Evolutionary conservation across 345 rosid species (phyloP), one percentile per base, ranked within the genome.

Genomic region (Physaria fendleri): DNA sequence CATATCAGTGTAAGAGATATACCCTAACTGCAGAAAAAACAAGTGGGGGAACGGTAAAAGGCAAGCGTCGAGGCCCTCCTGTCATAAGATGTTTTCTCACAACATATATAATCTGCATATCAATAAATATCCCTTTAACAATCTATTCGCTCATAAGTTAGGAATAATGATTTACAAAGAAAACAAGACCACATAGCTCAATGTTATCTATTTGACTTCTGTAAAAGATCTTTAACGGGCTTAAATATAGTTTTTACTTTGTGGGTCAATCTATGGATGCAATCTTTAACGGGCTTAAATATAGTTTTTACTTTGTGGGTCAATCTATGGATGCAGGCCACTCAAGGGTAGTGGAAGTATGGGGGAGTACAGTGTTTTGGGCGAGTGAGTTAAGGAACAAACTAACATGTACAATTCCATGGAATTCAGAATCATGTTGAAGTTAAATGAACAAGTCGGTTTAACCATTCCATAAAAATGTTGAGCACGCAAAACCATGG

Each of bases 11-110:
- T 62, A 27, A 41, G 56, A 64, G 71, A 43, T 49, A 53, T 77
- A 87, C 97, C 82, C 77, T 78, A 46, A 90, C 87, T 46, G 94
- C 80, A 28, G 87, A 83, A 76, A 85, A 85, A 34, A 83, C 81
- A 64, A 87, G 76, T 0, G 97, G 74, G 40, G 95, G 85, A 77
- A 85, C 68, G 3, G 95, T 87, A 71, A 80, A 87, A 27, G 83
- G 88, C 25, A 90, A 72, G 44, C 89, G 85, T 59, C 66, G 83
- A 9, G 81, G 78, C 63, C 97, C 96, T 62, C 94, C 91, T 2
- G 72, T 71, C 84, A 85, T 76, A 28, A 81, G 78, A 72, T 85
- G 94, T 79, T 83, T 82, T 79, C 74, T 78, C 75, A 85, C 82
- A 1, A 73, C 76, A 65, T 73, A 78, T 71, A 87, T 77, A 52